Base-by-base conservation (phyloP, 2,329 filamentous ascomycete genomes). In the Incumbomyces lentus region DNA sequence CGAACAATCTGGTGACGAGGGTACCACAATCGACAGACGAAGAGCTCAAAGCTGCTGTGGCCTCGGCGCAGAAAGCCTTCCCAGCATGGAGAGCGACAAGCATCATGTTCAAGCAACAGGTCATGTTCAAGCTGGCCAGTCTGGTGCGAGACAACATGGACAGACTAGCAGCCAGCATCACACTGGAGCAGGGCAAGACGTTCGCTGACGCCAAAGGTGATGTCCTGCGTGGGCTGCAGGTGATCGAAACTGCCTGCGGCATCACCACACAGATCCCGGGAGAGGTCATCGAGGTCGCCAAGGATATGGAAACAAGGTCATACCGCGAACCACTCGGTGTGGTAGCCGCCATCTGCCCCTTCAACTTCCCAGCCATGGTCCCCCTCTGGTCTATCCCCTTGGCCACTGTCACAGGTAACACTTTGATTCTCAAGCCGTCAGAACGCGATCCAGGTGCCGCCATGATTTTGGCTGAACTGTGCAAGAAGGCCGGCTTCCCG, bases 291-390 rank as follows among this genome's bases (percentile, higher is more conserved):
- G 78, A 82, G 63, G 79, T 82, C n/a, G 72, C 74, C 31, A 81
- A 82, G 68, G 79, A 82, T 57, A 82, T 82, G 79, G 79, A 82
- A 67, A 82, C 79, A 6, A 67, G 79, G 51, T 79, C 72, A 52
- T 82, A 82, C 64, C 70, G 74, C 41, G 79, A 82, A 63, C 79
- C 79, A 44, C 62, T 82, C 54, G 79, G 79, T 53, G 73, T 82
- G 37, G 75, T 79, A 33, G 77, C 78, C 29, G 76, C 78, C 50
- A 82, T 82, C 55, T 82, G 78, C 66, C 78, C 78, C 5, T 82
- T 81, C 64, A 81, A 82, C 67, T 82, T 82, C 67, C 79, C 79
- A 44, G 79, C 79, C 52, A 83, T 83, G 79, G 82, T 83, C 62
- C 79, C 79, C 10, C 69, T 82, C 8, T 83, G 79, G 79, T 78